Percentiles rank a stretch among this genome's conserved stretches.
These are phyloP conservation scores for Parastagonospora nodorum DNA, from an alignment of 2,329 filamentous ascomycete genomes.

Conservation along the genomic window DNA sequence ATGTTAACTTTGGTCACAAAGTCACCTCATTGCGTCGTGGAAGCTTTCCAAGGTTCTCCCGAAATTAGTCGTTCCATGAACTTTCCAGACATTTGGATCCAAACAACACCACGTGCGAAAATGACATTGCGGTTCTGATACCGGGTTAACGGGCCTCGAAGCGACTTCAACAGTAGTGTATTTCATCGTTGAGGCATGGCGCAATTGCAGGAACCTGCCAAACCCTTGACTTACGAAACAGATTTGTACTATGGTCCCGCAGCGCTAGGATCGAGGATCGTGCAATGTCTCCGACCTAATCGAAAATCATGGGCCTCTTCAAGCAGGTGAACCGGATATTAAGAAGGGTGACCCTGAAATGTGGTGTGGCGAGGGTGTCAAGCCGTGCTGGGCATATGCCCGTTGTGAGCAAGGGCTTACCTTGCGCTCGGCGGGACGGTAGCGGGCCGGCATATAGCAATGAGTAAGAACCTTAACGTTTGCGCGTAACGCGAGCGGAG, in stretches of 20 bases:
- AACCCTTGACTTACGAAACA: too few relatives aligned
- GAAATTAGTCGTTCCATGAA: too few relatives aligned
- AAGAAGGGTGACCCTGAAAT: background rate
- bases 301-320: background rate
- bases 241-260: background rate
- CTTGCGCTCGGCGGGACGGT: background rate
- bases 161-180: too few relatives aligned
- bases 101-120: too few relatives aligned
- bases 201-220: too few relatives aligned
- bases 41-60: too few relatives aligned
- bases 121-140: too few relatives aligned
- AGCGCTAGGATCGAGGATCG: background rate
- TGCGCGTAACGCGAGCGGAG: background rate
- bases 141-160: too few relatives aligned
- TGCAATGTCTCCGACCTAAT: background rate
- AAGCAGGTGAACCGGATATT: background rate
- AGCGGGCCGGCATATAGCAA: background rate
- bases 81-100: too few relatives aligned
- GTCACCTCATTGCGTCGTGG: too few relatives aligned
- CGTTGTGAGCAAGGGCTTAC: background rate
- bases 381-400: background rate
- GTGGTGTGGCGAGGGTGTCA: background rate
- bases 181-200: too few relatives aligned
- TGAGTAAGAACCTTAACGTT: background rate
- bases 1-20: too few relatives aligned